phyloP scores from a whole-genome alignment of 306 rosid species.

The Bauhinia variegata region DNA sequence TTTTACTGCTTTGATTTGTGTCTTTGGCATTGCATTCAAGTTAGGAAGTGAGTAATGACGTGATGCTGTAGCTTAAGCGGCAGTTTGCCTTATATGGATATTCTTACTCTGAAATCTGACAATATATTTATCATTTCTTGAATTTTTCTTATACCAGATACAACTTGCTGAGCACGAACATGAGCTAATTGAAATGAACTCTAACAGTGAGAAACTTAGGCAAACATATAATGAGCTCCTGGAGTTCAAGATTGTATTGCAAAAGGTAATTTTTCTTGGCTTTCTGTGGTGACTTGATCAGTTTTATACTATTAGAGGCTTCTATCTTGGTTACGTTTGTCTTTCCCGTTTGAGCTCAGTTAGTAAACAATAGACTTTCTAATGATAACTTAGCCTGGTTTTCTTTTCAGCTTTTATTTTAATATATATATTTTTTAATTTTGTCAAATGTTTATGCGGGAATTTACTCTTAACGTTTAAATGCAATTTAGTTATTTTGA shows the following conservation, averaged over 20 bases:
- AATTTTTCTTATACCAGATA: slow-evolving; percentile 53
- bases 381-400: slow-evolving; percentile 25
- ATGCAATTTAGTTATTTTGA: slow-evolving; percentile 17
- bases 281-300: slow-evolving; percentile 23
- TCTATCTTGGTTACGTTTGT: slow-evolving; percentile 18
- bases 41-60: no score
- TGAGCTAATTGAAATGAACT: slow-evolving; percentile 90
- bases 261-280: slow-evolving; percentile 62
- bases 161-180: slow-evolving; percentile 96
- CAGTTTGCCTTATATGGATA: slow-evolving; percentile 22
- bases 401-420: not conserved
- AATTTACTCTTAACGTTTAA: slow-evolving; percentile 7
- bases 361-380: slow-evolving; percentile 15
- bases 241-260: slow-evolving; percentile 94
- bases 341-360: slow-evolving; percentile 27
- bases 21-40: slow-evolving; percentile 28
- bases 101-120: slow-evolving; percentile 43
- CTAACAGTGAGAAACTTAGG: slow-evolving; percentile 83
- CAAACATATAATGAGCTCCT: slow-evolving; percentile 94
- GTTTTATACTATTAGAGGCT: no score
- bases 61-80: no score
- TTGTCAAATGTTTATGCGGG: slow-evolving; percentile 12
- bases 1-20: slow-evolving; percentile 28
- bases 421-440: slow-evolving; percentile 19
- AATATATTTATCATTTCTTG: slow-evolving; percentile 21